phyloP scores from a whole-genome alignment of 2,329 filamentous ascomycete species.

The Fusarium metavorans region DNA sequence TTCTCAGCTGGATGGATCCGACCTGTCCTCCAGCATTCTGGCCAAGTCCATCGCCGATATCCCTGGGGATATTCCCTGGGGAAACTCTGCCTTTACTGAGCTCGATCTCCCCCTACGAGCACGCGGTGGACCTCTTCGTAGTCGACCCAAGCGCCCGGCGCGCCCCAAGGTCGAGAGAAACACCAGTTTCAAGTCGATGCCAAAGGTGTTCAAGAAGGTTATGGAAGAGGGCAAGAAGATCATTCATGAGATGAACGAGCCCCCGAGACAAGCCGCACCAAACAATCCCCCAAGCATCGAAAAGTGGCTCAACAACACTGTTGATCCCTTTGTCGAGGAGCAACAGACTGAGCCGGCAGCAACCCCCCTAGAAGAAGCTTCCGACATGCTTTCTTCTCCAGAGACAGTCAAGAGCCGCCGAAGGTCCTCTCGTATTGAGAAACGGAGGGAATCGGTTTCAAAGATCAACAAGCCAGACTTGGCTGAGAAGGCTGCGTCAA shows the following conservation, averaged over 20 bases:
- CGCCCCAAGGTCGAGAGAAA: conserved; percentile 63
- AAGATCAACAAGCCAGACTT: conserved; percentile 34
- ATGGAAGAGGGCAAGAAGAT: conserved; percentile 74
- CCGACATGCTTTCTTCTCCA: conserved; percentile 30
- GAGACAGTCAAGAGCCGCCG: conserved; percentile 38
- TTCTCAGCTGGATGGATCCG: conserved; percentile 45
- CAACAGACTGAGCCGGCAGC: conserved; percentile 23
- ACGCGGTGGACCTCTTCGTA: conserved; percentile 60
- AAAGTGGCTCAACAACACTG: conserved; percentile 72
- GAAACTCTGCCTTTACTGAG: conserved; percentile 75
- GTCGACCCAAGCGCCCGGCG: conserved; percentile 49
- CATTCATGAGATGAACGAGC: conserved; percentile 70
- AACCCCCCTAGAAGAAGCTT: conserved; percentile 22
- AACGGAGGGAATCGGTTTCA: conserved; percentile 34
- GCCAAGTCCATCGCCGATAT: conserved; percentile 69
- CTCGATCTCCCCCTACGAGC: conserved; percentile 64
- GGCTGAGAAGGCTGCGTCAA: conserved; percentile 19
- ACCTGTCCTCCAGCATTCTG: conserved; percentile 52
- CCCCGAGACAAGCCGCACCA: conserved; percentile 59
- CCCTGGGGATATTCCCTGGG: conserved; percentile 69
- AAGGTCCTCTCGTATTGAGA: conserved; percentile 43
- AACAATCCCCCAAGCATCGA: conserved; percentile 75
- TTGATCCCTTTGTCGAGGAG: conserved; percentile 71
- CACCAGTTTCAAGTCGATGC: conserved; percentile 69
- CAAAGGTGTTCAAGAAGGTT: conserved; percentile 74